Base-by-base conservation (phyloP, 1,139 yeast species). In the Yamadazyma mexicana region DNA sequence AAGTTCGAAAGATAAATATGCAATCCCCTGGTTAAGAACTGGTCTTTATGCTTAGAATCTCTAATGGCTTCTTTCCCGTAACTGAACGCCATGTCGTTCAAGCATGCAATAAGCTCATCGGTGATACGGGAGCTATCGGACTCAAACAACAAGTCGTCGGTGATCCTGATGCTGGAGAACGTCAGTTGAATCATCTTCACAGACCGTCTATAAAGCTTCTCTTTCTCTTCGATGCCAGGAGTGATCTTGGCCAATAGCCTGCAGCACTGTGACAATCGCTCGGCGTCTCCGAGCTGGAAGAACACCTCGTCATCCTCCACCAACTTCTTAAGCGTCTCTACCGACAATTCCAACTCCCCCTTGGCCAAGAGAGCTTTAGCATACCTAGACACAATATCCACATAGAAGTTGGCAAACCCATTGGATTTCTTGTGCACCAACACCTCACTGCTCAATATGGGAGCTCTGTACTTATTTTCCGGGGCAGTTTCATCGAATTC, bases 341-440 rank as follows among this genome's bases (percentile, higher is more conserved):
- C 48, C 10, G 75, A 59, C 5, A 60, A 51, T 12, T 61, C 61
- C 31, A 63, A 54, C 46, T 66, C 56, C 11, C 75, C 75, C 45
- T 72, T 70, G 17, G 76, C 73, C 29, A 71, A 55, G 27, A 72
- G 54, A 3, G 76, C 69, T 41, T 61, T 62, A 32, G 74, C 62
- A 50, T 72, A 72, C 20, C 77, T 53, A 37, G 69, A 56, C 26
- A 71, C 66, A 33, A 72, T 67, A 49, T 72, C 77, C 39, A 71
- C 62, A 47, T 72, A 72, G 52, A 72, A 72, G 49, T 72, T 70
- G 32, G 75, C 55, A 49, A 70, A 69, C 14, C 49, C 52, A 17
- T 51, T 49, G 8, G 72, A 64, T 38, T 65, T 66, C 22, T 56
- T 51, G 40, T 58, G 47, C 3, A 70, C 50, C 45, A 72, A 58